phyloP scores from a whole-genome alignment of 2,329 filamentous ascomycete species.

The Cytospora piceicola region DNA sequence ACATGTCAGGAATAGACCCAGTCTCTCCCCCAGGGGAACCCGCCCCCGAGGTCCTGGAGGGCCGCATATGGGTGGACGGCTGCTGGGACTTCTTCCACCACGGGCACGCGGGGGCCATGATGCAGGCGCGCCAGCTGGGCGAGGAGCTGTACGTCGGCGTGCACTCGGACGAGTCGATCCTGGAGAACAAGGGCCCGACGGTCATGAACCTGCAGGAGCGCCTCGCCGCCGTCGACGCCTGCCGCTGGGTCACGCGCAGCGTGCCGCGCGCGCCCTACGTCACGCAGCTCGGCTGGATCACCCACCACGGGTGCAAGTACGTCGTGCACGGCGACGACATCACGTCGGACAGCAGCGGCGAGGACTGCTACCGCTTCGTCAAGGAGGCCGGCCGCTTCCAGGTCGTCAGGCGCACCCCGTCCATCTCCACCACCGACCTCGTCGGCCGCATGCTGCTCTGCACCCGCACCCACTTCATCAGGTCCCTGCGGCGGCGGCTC shows the following conservation, averaged over 20 bases:
- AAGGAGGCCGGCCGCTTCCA: slow-evolving; percentile 94
- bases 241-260: slow-evolving; percentile 88
- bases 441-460: slow-evolving; percentile 96
- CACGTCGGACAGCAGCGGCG: slow-evolving; percentile 88
- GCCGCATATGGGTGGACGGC: slow-evolving; percentile 95
- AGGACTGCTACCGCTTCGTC: slow-evolving; percentile 97
- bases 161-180: slow-evolving; percentile 92
- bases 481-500: slow-evolving; percentile 71
- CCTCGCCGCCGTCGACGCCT: slow-evolving; percentile 88
- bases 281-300: slow-evolving; percentile 90
- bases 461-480: slow-evolving; percentile 93
- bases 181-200: slow-evolving; percentile 96
- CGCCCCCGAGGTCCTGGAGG: slow-evolving; percentile 60
- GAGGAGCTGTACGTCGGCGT: slow-evolving; percentile 88
- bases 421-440: slow-evolving; percentile 97
- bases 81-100: slow-evolving; percentile 90
- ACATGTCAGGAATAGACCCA: slow-evolving; percentile 35
- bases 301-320: slow-evolving; percentile 92
- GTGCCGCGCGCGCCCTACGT: slow-evolving; percentile 91
- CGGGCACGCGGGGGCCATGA: slow-evolving; percentile 96
- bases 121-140: slow-evolving; percentile 91
- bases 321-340: slow-evolving; percentile 98
- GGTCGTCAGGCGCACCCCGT: slow-evolving; percentile 93
- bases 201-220: slow-evolving; percentile 94
- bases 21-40: slow-evolving; percentile 49